These are phyloP conservation scores for Echium plantagineum DNA, from an alignment of 257 asterid genomes.

Conservation along the genomic window DNA sequence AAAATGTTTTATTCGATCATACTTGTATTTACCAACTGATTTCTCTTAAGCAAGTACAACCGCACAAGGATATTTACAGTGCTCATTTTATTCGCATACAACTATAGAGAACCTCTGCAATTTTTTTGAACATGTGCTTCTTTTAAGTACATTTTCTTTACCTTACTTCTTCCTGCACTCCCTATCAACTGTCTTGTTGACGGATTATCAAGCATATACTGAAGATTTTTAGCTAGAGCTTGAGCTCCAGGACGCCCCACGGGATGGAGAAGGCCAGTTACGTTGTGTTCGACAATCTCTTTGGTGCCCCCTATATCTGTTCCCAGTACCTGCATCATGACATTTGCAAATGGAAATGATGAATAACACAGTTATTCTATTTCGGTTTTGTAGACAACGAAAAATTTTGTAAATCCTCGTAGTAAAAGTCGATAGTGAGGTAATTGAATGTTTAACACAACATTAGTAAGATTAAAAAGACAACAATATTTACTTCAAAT, in stretches of 20 bases:
- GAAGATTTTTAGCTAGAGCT: constrained; percentile 54
- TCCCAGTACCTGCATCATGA: constrained; percentile 64
- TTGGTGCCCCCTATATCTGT: constrained; percentile 90
- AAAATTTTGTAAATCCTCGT: neutral
- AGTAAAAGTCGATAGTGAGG: too few relatives aligned
- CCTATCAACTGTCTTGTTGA: constrained; percentile 69
- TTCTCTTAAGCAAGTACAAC: neutral
- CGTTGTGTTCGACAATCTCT: constrained; percentile 76
- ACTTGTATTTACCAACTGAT: neutral
- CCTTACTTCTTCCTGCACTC: constrained; percentile 64
- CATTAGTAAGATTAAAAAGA: neutral
- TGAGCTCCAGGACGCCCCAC: constrained; percentile 66
- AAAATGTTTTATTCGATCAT: too few relatives aligned
- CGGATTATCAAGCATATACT: constrained; percentile 48
- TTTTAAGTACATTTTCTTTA: constrained; percentile 74
- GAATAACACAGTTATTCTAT: neutral
- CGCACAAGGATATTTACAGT: neutral
- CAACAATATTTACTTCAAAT: neutral
- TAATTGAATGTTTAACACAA: neutral
- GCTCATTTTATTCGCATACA: constrained; percentile 71
- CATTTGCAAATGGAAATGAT: neutral
- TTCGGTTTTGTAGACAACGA: neutral
- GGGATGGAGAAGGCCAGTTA: constrained; percentile 84
- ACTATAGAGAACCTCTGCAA: constrained; percentile 77
- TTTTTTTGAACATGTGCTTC: constrained; percentile 81